These are phyloP conservation scores for Penicillium sp. DNA, from an alignment of 2,329 filamentous ascomycete genomes.

Conservation along the genomic window DNA sequence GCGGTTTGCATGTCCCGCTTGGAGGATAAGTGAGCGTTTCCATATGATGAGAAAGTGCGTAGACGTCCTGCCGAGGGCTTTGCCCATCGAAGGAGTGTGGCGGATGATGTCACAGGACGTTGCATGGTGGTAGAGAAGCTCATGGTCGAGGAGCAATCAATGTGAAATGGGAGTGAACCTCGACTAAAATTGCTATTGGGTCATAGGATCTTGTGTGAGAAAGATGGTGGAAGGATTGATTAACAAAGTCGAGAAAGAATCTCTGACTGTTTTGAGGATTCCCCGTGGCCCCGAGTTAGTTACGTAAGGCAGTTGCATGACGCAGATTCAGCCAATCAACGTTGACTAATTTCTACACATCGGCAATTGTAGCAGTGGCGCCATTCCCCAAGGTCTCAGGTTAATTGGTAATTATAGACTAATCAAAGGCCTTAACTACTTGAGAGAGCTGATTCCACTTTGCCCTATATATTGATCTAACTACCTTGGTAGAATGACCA, in stretches of 20 bases:
- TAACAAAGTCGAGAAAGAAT: conserved; percentile 10
- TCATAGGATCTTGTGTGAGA: conserved; percentile 12
- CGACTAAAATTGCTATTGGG: conserved; percentile 18
- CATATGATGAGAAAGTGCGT: conserved; percentile 51
- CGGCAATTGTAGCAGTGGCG: conserved; percentile 23
- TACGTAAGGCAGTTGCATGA: conserved; percentile 31
- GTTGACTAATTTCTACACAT: conserved; percentile 40
- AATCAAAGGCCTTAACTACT: neutral
- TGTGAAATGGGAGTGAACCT: neutral
- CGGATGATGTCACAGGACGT: conserved; percentile 50
- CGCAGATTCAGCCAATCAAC: conserved; percentile 38
- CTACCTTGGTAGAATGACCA: neutral
- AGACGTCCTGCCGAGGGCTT: conserved; percentile 40
- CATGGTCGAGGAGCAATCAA: conserved; percentile 33
- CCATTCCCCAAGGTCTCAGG: conserved; percentile 24
- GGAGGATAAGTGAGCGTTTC: conserved; percentile 48
- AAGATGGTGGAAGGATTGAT: conserved; percentile 9
- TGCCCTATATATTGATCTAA: neutral
- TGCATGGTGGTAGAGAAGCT: conserved; percentile 39
- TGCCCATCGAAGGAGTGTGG: conserved; percentile 41
- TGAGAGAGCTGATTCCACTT: neutral
- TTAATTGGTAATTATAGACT: neutral
- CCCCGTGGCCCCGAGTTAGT: conserved; percentile 19
- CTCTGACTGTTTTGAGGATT: conserved; percentile 26
- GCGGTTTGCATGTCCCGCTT: conserved; percentile 65